phyloP scores from a whole-genome alignment of 2,329 filamentous ascomycete species.

The Calonectria henricotiae region DNA sequence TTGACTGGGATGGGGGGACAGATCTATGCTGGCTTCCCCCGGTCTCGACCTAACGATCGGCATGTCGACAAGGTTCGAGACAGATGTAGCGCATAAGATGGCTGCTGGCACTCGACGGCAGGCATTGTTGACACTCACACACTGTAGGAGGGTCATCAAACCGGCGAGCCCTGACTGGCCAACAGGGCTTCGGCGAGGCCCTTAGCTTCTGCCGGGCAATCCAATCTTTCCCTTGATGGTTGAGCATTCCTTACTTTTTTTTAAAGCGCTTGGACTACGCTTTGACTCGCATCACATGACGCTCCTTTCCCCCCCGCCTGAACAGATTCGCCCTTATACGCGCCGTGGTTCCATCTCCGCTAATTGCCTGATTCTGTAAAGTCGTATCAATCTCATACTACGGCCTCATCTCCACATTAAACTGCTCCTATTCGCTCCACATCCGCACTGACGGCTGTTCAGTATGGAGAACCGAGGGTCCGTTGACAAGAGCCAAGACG shows the following conservation, averaged over 20 bases:
- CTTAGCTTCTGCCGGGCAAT: background rate
- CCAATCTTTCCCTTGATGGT: background rate
- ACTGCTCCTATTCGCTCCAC: constrained; percentile 8
- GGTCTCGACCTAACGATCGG: constrained; percentile 10
- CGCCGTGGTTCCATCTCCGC: constrained; percentile 2
- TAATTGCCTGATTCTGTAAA: constrained; percentile 9
- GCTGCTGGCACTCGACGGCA: background rate
- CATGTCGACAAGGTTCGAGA: background rate
- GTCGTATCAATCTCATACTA: constrained; percentile 7
- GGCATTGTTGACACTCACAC: background rate
- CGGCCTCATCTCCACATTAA: constrained; percentile 18
- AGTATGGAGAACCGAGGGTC: constrained; percentile 16
- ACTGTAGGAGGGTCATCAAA: constrained; percentile 1
- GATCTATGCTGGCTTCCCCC: background rate
- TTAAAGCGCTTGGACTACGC: constrained; percentile 8
- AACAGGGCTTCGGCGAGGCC: background rate
- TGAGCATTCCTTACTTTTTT: constrained; percentile 18
- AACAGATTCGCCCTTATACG: background rate
- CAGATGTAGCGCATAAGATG: background rate
- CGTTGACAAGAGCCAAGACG: constrained; percentile 27
- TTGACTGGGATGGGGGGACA: background rate
- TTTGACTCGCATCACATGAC: constrained; percentile 20
- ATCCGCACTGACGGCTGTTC: constrained; percentile 11
- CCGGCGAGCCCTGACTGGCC: background rate
- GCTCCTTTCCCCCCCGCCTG: background rate